Percentiles rank a stretch among this genome's conserved stretches.
Evolutionary conservation across 345 rosid genomes (phyloP).

Genomic region (Carallia brachiata): DNA sequence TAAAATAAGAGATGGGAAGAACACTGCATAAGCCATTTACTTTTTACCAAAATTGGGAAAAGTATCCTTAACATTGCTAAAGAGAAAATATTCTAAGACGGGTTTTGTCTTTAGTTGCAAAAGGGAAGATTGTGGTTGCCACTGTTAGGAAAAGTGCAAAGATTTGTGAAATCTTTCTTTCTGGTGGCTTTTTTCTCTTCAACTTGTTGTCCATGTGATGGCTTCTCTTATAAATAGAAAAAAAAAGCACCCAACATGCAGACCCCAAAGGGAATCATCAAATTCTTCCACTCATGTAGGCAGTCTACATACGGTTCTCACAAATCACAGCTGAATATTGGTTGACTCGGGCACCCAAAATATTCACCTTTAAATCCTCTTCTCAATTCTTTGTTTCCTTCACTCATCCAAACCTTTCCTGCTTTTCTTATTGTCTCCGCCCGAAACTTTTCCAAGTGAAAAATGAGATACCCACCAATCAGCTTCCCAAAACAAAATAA

Average conservation of each 20-base stretch:
- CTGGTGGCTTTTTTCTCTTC: conserved; percentile 53
- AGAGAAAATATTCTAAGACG: conserved; percentile 31
- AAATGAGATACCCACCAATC: conserved; percentile 38
- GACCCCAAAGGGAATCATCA: conserved; percentile 42
- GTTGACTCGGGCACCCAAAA: conserved; percentile 58
- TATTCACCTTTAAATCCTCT: conserved; percentile 52
- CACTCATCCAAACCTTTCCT: conserved; percentile 35
- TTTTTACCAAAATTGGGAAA: conserved; percentile 31
- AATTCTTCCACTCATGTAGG: conserved; percentile 55
- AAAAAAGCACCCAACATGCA: conserved; percentile 29
- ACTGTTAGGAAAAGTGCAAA: conserved; percentile 77
- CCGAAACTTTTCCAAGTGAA: conserved; percentile 22
- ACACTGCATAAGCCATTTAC: conserved; percentile 16
- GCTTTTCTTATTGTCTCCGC: conserved; percentile 9
- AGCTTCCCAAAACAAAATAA: conserved; percentile 42
- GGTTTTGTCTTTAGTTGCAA: conserved; percentile 49
- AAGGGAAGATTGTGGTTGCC: conserved; percentile 59
- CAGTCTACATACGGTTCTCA: conserved; percentile 70
- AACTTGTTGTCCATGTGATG: conserved; percentile 58
- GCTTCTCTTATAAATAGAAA: conserved; percentile 40
- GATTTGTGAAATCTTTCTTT: conserved; percentile 78
- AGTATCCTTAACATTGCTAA: conserved; percentile 36
- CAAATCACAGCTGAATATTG: conserved; percentile 36
- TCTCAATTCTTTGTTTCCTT: conserved; percentile 39
- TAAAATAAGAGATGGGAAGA: conserved; percentile 34